A percentile compares a stretch with the other conserved stretches of the same genome.
phyloP scores from a whole-genome alignment of 768 basidiomycete genomes.

The Amanita pseudoporphyria region DNA sequence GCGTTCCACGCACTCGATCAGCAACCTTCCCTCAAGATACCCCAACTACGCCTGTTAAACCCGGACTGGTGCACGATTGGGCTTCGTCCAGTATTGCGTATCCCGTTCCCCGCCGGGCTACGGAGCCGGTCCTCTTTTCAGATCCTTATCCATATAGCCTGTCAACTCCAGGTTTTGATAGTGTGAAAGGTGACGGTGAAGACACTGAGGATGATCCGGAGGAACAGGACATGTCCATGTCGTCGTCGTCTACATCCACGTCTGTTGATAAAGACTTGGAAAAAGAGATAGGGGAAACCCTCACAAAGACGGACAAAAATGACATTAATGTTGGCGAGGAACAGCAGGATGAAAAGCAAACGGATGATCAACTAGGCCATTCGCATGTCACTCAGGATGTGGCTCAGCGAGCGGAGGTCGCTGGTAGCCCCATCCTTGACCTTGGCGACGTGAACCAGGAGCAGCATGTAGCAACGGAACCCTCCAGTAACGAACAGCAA shows the following conservation, averaged over 20 bases:
- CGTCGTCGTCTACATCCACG: slow-evolving; percentile 18
- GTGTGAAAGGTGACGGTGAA: slow-evolving; percentile 6
- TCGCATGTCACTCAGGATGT: too few species aligned
- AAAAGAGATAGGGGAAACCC: slow-evolving; percentile 4
- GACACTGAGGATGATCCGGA: slow-evolving; percentile 18
- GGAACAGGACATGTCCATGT: slow-evolving; percentile 19
- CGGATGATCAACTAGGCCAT: too few species aligned
- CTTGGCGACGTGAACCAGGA: too few species aligned
- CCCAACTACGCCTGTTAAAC: neutral
- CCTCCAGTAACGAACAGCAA: neutral
- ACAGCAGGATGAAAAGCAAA: too few species aligned
- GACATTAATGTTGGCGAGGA: too few species aligned
- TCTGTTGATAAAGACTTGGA: slow-evolving; percentile 2
- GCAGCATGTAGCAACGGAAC: neutral
- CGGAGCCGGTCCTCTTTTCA: slow-evolving; percentile 23
- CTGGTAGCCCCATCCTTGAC: too few species aligned
- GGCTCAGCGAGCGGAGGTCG: too few species aligned
- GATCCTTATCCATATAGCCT: slow-evolving; percentile 42
- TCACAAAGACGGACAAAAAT: neutral
- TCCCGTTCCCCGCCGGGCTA: slow-evolving; percentile 9
- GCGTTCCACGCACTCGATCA: neutral
- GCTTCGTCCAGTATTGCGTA: neutral
- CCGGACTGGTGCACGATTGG: neutral
- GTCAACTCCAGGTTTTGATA: slow-evolving; percentile 27
- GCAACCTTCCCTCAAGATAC: neutral